phyloP scores from a whole-genome alignment of 805 yeast genomes.

The Ogataea paradorogensis region DNA sequence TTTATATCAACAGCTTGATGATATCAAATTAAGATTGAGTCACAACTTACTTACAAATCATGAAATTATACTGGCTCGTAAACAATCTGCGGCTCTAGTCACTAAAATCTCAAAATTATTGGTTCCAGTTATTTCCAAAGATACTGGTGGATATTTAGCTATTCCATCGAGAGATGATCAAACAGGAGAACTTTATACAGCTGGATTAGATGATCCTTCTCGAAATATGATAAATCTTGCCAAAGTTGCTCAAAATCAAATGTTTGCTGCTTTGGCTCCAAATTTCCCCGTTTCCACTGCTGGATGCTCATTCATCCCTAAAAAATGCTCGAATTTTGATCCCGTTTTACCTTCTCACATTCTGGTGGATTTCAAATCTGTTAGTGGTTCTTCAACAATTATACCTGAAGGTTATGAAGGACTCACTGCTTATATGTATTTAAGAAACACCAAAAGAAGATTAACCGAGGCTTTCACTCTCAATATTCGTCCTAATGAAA shows the following conservation, averaged over 20 bases:
- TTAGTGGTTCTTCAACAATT: conserved; percentile 53
- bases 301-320: conserved; percentile 40
- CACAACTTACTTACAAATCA: conserved; percentile 50
- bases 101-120: conserved; percentile 61
- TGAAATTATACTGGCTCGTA: conserved; percentile 49
- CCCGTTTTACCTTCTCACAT: conserved; percentile 61
- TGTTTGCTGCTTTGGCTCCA: conserved; percentile 68
- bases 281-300: conserved; percentile 55
- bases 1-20: conserved; percentile 56
- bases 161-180: conserved; percentile 60
- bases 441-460: conserved; percentile 60
- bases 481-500: conserved; percentile 55
- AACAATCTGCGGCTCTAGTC: conserved; percentile 50
- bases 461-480: conserved; percentile 80
- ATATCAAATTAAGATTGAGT: conserved; percentile 51
- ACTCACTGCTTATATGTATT: conserved; percentile 67
- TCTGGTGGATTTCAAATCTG: conserved; percentile 72
- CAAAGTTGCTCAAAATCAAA: conserved; percentile 61
- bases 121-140: conserved; percentile 33
- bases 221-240: conserved; percentile 43
- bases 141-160: conserved; percentile 56
- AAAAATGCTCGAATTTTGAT: conserved; percentile 44
- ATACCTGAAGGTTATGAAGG: conserved; percentile 69
- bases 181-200: conserved; percentile 52
- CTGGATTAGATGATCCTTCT: conserved; percentile 16